Conservation (phyloP, 1,284 basidiomycete genomes). For the Marasmius tenuissimus region DNA sequence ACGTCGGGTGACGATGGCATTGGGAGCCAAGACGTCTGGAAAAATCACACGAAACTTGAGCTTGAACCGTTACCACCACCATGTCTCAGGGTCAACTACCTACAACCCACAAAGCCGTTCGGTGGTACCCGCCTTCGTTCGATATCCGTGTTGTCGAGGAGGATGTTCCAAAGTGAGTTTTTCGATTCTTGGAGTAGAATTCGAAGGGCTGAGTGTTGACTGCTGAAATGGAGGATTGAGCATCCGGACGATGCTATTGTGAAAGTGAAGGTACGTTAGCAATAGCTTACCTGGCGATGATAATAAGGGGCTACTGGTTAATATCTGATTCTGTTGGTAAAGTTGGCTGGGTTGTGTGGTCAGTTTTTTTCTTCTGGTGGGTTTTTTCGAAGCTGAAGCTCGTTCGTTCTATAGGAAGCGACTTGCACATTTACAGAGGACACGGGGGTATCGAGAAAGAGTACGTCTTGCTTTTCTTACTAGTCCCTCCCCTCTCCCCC, state of each 20-base stretch:
- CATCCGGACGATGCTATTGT: constrained; percentile 76
- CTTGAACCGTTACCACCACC: too few relatives aligned
- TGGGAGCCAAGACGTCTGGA: too few relatives aligned
- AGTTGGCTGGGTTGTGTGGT: constrained; percentile 78
- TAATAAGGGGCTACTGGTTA: not conserved
- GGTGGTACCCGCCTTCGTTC: constrained; percentile 65
- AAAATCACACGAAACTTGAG: too few relatives aligned
- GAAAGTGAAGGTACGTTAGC: constrained; percentile 55
- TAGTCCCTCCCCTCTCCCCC: not conserved
- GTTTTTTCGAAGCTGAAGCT: not conserved
- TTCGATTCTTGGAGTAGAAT: not conserved
- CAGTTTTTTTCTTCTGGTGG: constrained; percentile 5
- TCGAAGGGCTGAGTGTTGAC: not conserved
- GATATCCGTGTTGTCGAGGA: constrained; percentile 65
- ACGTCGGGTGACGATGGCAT: too few relatives aligned
- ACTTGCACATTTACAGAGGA: constrained; percentile 80
- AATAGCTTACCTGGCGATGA: constrained; percentile 18
- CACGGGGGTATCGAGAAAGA: constrained; percentile 30
- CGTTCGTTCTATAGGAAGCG: constrained; percentile 52
- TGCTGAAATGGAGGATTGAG: constrained; percentile 48
- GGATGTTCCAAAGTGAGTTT: constrained; percentile 54
- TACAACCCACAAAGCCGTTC: constrained; percentile 35
- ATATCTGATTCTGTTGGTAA: not conserved
- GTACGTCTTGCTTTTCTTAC: constrained; percentile 24
- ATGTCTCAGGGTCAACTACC: too few relatives aligned